phyloP scores from a whole-genome alignment of 75 land plant genomes.

The Adiantum capillusveneris region DNA sequence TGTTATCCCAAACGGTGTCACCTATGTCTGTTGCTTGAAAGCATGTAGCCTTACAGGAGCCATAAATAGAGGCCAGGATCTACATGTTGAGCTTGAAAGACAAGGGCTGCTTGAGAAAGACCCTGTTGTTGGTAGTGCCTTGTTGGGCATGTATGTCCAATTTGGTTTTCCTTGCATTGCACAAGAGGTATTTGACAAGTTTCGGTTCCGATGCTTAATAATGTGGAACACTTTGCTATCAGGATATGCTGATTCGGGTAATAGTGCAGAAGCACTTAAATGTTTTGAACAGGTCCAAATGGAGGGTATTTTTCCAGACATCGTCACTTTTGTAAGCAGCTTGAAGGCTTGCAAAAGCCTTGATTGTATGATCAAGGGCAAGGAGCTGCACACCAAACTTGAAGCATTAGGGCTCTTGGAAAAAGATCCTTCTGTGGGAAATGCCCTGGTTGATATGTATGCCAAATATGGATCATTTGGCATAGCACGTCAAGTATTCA shows the following conservation, averaged over 20 bases:
- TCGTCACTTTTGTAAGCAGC: slow-evolving; percentile 12
- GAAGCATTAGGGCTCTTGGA: slow-evolving; percentile 25
- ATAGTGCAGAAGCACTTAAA: slow-evolving; percentile 8
- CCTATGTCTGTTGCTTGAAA: slow-evolving; percentile 11
- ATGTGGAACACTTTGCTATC: slow-evolving; percentile 14
- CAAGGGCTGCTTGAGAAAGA: slow-evolving; percentile 10
- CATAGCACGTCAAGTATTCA: slow-evolving; percentile 25
- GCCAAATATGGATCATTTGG: slow-evolving; percentile 19
- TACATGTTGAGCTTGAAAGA: slow-evolving; percentile 10
- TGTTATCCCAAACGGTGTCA: slow-evolving; percentile 13
- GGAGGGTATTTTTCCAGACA: slow-evolving; percentile 19
- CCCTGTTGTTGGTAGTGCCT: slow-evolving; percentile 8
- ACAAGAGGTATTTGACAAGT: slow-evolving; percentile 8
- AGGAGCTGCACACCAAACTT: slow-evolving; percentile 25
- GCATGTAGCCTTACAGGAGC: slow-evolving; percentile 23
- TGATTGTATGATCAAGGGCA: slow-evolving; percentile 15
- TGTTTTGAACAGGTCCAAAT: slow-evolving; percentile 3
- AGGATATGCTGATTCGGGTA: slow-evolving; percentile 14
- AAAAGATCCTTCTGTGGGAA: slow-evolving; percentile 29
- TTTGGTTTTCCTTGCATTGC: slow-evolving; percentile 16
- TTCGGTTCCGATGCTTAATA: slow-evolving; percentile 1
- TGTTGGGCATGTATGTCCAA: slow-evolving; percentile 23
- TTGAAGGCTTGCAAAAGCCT: slow-evolving; percentile 20
- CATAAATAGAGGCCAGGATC: slow-evolving; percentile 15
- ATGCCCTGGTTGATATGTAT: slow-evolving; percentile 39